These are phyloP conservation scores for Teratosphaeriaceae sp. DNA, from an alignment of 2,329 filamentous ascomycete genomes.

Conservation along the genomic window DNA sequence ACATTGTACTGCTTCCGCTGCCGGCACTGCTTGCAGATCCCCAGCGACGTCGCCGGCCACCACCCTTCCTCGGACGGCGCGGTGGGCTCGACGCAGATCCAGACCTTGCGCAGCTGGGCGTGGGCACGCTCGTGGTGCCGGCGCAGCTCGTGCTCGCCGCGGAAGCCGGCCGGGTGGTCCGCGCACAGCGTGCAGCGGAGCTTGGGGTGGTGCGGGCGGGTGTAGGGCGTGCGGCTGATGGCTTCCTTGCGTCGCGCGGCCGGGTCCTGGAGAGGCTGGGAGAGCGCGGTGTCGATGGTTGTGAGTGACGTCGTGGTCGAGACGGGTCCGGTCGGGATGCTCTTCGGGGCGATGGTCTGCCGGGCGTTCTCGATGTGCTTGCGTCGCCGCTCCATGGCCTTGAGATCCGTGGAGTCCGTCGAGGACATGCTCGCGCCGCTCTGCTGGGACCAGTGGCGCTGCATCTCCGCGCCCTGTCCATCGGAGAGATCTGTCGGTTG, in stretches of 20 bases:
- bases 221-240: constrained; percentile 48
- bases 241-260: constrained; percentile 18
- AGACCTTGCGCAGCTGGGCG: constrained; percentile 50
- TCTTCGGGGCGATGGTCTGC: constrained; percentile 22
- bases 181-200: constrained; percentile 64
- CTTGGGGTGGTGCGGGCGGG: constrained; percentile 63
- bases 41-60: constrained; percentile 55
- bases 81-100: constrained; percentile 56
- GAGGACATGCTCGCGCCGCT: constrained; percentile 14
- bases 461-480: constrained; percentile 16
- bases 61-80: constrained; percentile 13
- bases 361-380: constrained; percentile 26
- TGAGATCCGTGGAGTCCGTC: constrained; percentile 11
- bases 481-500: constrained; percentile 8
- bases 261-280: constrained; percentile 26
- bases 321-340: constrained; percentile 11
- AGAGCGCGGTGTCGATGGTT: neutral
- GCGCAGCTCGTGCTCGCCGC: constrained; percentile 70
- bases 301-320: neutral
- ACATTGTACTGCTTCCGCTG: constrained; percentile 74
- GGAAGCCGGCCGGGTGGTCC: constrained; percentile 70
- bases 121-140: constrained; percentile 59
- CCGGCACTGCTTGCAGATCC: constrained; percentile 77
- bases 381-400: constrained; percentile 21
- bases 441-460: constrained; percentile 16